Evolutionary conservation across 1,284 basidiomycete species (phyloP).

Genomic region (Cutaneotrichosporon curvatum): DNA sequence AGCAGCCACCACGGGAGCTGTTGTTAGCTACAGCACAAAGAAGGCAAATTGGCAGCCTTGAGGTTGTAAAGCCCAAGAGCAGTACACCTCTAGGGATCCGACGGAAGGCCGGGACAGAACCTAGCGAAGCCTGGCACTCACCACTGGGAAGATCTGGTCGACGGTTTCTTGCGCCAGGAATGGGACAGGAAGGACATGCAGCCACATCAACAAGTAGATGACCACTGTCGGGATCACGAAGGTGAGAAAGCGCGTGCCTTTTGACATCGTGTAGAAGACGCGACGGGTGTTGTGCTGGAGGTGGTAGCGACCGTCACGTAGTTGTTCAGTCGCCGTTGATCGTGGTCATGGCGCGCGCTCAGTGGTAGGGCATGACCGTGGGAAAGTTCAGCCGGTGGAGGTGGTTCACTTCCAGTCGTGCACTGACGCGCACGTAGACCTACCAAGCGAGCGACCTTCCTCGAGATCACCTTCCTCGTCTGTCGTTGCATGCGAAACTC

Average conservation of each 20-base stretch:
- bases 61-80: no score
- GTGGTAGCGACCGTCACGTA: neutral
- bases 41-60: neutral
- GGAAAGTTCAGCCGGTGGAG: constrained; percentile 1
- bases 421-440: no score
- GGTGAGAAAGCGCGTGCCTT: constrained; percentile 54
- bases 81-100: no score
- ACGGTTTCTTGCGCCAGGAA: constrained; percentile 51
- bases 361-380: neutral
- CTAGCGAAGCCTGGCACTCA: constrained; percentile 32
- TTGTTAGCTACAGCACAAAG: neutral
- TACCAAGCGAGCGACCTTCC: no score
- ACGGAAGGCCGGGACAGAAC: no score
- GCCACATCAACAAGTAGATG: constrained; percentile 55
- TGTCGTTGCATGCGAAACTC: no score
- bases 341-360: no score
- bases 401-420: neutral
- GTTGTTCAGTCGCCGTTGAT: no score
- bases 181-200: constrained; percentile 54
- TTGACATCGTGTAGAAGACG: constrained; percentile 49
- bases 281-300: neutral
- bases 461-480: no score
- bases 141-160: constrained; percentile 57
- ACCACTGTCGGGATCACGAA: constrained; percentile 48
- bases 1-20: constrained; percentile 71